Evolutionary conservation across 2,329 filamentous ascomycete species (phyloP), one percentile per base, ranked within the genome.

Genomic region (Venturia effusa): DNA sequence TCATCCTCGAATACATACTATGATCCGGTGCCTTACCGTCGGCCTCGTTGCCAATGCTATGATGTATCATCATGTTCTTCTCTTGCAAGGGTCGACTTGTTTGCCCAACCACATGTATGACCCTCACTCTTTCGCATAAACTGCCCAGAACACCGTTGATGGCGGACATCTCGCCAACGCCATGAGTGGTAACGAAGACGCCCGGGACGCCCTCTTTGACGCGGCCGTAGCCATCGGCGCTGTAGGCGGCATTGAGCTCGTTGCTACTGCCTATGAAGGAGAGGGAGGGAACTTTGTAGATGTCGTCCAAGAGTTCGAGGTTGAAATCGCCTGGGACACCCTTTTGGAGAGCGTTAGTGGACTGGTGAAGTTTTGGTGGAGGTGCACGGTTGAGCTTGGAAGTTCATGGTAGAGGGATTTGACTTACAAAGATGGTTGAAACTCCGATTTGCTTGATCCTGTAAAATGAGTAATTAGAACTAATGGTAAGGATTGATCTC

Each of bases 191-290:
- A 39, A 86, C 74, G 8, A 84, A 69, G 41, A 76, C 77, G 10
- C 77, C 77, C 30, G 64, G 61, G 3, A 76, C 75, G 7, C 81
- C 71, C 6, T 80, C 80, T 66, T 83, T 83, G 65, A 83, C 76
- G 15, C 83, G 74, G 3, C 80, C 78, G 67, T 86, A 86, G 1
- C 81, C 83, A 66, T 86, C 83, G 2, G 81, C 80, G 0, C 82
- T 81, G 66, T 84, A 84, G 2, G 76, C 81, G 3, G 80, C 80
- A 66, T 84, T 84, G 59, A 85, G 77, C 70, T 85, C 83, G 67
- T 85, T 85, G 63, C 78, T 76, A 66, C 81, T 84, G 65, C 82
- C 82, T 13, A 81, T 77, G 43, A 64, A 78, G 55, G 73, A 68
- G 11, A 79, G 68, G 2, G 74, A 75, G 27, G 72, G 62, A 11